Base-by-base conservation (phyloP, 1,284 basidiomycete genomes). In the Ustanciosporium gigantosporum region DNA sequence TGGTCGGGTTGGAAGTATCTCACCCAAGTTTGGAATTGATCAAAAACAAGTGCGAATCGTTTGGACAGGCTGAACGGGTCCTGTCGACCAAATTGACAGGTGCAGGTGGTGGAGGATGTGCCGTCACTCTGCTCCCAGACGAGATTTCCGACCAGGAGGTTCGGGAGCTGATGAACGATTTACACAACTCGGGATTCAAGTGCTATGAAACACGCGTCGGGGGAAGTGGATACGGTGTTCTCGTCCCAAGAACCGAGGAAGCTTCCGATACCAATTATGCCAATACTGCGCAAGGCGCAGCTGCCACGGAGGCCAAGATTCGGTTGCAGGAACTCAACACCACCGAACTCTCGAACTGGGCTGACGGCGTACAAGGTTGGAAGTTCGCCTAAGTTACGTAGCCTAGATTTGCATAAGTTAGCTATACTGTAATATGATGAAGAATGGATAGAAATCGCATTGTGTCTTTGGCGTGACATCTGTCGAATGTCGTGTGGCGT, bases 91-190 rank as follows among this genome's bases (percentile, higher is more conserved):
- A 99, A 82, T 80, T 99, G 44, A 99, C 95, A 2, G 95, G 95
- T 31, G 94, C 95, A 3, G 95, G 95, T n/a, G 95, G 95, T 22
- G 95, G 95, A 15, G 95, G 95, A 15, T 98, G 95, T 74, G 89
- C 94, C 2, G 91, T 98, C 22, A 97, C 93, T 5, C 84, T 98
- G 25, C 83, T 98, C 41, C 93, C 93, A 40, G 91, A 96, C 80
- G 84, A 91, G 80, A 43, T 68, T 79, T 37, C 22, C 32, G 55
- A 52, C n/a, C 45, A 23, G 11, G 55, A 66, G 15, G 41, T 69
- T 36, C 14, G 46, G 4, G 49, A 56, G 25, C 47, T 77, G 25
- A 20, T 50, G 1, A 31, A 34, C 25, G 49, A 66, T 31, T 50
- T 77, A n/a, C 46, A 46, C 27, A 40, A 45, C 38, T 83, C 85